Evolutionary conservation across 345 rosid genomes (phyloP), one percentile per base, ranked within the genome.

Genomic region (Boechera stricta): DNA sequence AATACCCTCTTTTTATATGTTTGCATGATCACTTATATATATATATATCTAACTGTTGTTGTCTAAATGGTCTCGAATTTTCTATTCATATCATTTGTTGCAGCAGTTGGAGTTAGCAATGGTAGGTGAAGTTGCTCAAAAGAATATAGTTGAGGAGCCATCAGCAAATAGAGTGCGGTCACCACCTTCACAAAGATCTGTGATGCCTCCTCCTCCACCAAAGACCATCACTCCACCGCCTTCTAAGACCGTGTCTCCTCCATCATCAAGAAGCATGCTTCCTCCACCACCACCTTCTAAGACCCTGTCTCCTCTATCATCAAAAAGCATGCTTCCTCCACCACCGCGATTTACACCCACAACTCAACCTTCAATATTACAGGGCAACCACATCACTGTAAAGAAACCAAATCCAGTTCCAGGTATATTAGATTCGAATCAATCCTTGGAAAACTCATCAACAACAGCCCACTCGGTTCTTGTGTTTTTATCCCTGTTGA

Each of bases 221-320:
- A 77, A 78, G 80, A 71, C 78, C 73, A 86, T 83, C 2, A 28
- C 76, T 6, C 85, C 85, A 3, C 89, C 85, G 12, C 89, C 81
- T 2, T 88, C 90, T 39, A 89, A 82, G 71, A 84, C 86, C 21
- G 64, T 67, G 8, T 66, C 91, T 42, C 71, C 84, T 24, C 73
- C 58, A 29, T 57, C 82, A 10, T 39, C 83, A 31, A 72, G 47
- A 35, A 81, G 72, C 56, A 52, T 51, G 76, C 69, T 3, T 64
- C 80, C 75, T 63, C 82, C 77, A 11, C 86, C 84, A 3, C 90
- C 85, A n/a, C 90, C 79, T 1, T 88, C 89, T 39, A 90, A 81
- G 67, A 83, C 86, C 31, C 56, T 58, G 11, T 65, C 91, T 36
- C 70, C 84, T 28, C 69, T 60, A 38, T 56, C 82, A 5, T 38